These are phyloP conservation scores for Pythium aphanidermatum DNA, from an alignment of 352 stramenopile species.

Conservation along the genomic window DNA sequence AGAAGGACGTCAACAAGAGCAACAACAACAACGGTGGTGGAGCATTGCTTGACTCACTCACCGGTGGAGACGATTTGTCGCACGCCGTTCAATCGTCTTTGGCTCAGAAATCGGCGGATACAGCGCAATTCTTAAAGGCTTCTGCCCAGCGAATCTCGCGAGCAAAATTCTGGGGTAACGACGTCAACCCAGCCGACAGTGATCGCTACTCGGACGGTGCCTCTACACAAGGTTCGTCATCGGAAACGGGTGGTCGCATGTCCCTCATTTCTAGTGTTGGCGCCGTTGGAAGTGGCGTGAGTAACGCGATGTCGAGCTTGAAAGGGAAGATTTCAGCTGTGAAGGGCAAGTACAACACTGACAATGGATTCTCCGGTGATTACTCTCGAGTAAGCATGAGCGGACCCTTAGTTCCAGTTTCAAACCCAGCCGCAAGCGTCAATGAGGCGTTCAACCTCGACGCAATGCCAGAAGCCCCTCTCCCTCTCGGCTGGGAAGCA, in stretches of 20 bases:
- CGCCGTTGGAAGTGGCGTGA: conserved; percentile 32
- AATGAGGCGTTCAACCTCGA: conserved; percentile 69
- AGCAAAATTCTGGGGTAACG: conserved; percentile 52
- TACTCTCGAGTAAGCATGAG: conserved; percentile 11
- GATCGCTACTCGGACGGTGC: conserved; percentile 49
- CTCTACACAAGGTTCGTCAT: conserved; percentile 14
- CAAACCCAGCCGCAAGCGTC: conserved; percentile 10
- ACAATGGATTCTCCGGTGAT: conserved; percentile 16
- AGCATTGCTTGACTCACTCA: conserved; percentile 27
- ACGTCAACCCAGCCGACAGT: conserved; percentile 26
- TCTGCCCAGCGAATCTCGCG: conserved; percentile 64
- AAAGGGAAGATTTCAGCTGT: conserved; percentile 67
- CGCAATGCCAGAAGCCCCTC: conserved; percentile 37
- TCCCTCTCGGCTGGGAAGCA: conserved; percentile 75
- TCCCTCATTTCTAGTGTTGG: conserved; percentile 68
- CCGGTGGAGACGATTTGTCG: conserved; percentile 25
- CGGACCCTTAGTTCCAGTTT: conserved; percentile 7
- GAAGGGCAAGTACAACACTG: conserved; percentile 80
- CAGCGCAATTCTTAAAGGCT: conserved; percentile 65
- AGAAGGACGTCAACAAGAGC: conserved; percentile 44
- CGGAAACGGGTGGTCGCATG: conserved; percentile 35
- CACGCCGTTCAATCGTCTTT: conserved; percentile 49
- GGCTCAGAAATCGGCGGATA: conserved; percentile 68
- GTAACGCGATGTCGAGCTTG: conserved; percentile 58
- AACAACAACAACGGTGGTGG: conserved; percentile 20